These are phyloP conservation scores for Arabidopsis lyrata DNA, from an alignment of 441 rosid genomes.

Conservation along the genomic window DNA sequence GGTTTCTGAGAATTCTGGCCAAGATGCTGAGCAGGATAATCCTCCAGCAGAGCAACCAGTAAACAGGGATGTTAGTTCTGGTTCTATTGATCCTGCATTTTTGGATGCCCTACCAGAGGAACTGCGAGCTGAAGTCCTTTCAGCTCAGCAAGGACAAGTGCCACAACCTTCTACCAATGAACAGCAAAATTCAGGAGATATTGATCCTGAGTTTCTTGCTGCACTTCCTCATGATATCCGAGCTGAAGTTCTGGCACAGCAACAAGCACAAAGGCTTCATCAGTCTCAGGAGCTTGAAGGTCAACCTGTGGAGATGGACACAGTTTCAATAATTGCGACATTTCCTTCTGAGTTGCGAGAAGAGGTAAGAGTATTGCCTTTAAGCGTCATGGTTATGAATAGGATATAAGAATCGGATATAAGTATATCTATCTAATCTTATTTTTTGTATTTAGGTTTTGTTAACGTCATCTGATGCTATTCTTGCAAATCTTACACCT, in stretches of 20 bases:
- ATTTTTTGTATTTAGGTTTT: constrained; percentile 69
- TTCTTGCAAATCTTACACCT: constrained; percentile 98
- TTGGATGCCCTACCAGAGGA: constrained; percentile 99
- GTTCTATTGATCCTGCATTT: constrained; percentile 96
- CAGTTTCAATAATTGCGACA: constrained; percentile 97
- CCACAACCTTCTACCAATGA: constrained; percentile 84
- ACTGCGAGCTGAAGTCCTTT: constrained; percentile 97
- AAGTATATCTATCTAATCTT: constrained; percentile 23
- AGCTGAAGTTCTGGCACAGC: constrained; percentile 97
- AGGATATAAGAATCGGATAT: constrained; percentile 1
- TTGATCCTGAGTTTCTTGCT: constrained; percentile 98
- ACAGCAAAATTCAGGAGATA: constrained; percentile 82
- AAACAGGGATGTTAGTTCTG: constrained; percentile 72
- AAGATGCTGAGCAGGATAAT: constrained; percentile 90
- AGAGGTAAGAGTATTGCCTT: constrained; percentile 64
- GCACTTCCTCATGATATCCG: constrained; percentile 99
- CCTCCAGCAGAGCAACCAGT: constrained; percentile 71
- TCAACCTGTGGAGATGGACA: constrained; percentile 99
- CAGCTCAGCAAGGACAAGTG: constrained; percentile 91
- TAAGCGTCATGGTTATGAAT: background rate
- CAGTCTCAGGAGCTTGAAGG: constrained; percentile 99
- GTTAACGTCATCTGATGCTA: constrained; percentile 94
- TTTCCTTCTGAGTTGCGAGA: constrained; percentile 98
- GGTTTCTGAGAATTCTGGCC: constrained; percentile 92
- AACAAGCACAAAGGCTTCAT: constrained; percentile 91